Percentiles rank a stretch among this genome's conserved stretches.
Conservation (phyloP, 1,284 basidiomycete species). For the Amylostereum areolatum region DNA sequence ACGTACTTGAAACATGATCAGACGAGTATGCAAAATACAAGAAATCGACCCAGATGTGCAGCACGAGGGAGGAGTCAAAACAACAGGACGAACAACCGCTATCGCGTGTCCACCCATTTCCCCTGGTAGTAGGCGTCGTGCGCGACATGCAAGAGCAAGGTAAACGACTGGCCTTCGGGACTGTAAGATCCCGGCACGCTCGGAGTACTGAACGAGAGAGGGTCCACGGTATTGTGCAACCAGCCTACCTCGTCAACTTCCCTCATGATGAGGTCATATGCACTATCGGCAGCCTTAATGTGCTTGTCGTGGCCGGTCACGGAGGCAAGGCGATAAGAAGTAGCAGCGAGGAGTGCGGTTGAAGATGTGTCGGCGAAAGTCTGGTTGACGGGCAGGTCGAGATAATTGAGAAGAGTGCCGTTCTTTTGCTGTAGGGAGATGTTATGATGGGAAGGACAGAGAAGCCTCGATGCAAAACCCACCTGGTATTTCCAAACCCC, state of each 20-base stretch:
- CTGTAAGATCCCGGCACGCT: constrained; percentile 1
- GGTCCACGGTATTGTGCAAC: constrained; percentile 8
- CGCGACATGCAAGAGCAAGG: constrained; percentile 8
- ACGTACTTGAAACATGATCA: too few species aligned
- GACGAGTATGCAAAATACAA: too few species aligned
- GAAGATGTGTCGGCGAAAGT: constrained; percentile 48
- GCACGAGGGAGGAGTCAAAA: too few species aligned
- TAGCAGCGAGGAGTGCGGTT: constrained; percentile 48
- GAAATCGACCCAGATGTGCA: too few species aligned
- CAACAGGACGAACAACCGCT: too few species aligned
- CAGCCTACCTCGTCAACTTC: constrained; percentile 6
- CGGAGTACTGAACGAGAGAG: background rate
- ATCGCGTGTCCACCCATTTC: too few species aligned
- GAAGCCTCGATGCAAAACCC: constrained; percentile 1
- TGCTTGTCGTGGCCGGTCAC: constrained; percentile 25
- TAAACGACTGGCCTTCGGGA: constrained; percentile 10
- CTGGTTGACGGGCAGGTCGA: constrained; percentile 31
- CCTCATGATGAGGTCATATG: constrained; percentile 2
- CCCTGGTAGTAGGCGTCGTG: constrained; percentile 2
- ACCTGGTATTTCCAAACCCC: constrained; percentile 9
- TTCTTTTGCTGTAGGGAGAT: constrained; percentile 27
- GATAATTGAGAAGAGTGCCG: constrained; percentile 48
- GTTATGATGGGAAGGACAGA: background rate
- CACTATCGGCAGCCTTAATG: constrained; percentile 2
- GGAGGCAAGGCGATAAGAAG: constrained; percentile 40